A percentile compares a stretch with the other conserved stretches of the same genome.
Conservation (phyloP, 78 protist species). For the Dictyostelium discoideum region dicty_2.7 NC_007089.4:3845501-3846000, state of each 20-base stretch:
- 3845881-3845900: constrained; percentile 1
- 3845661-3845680: constrained; percentile 23
- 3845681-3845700: not conserved
- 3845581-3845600: not conserved
- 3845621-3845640: constrained; percentile 4
- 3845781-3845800: constrained; percentile 10
- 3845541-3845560: constrained; percentile 36
- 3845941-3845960: not conserved
- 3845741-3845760: not conserved
- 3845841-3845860: constrained; percentile 14
- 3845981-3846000: not conserved
- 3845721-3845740: not conserved
- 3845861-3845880: not conserved
- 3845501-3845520: not conserved
- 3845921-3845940: not conserved
- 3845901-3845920: not conserved
- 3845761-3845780: constrained; percentile 15
- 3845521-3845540: constrained; percentile 30
- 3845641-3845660: constrained; percentile 29
- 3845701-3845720: not conserved
- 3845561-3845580: not conserved
- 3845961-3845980: not conserved
- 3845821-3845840: not conserved
- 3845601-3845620: constrained; percentile 8
- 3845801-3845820: constrained; percentile 11